phyloP scores from a whole-genome alignment of 495 filamentous ascomycete species.

The Tuber borchii region DNA sequence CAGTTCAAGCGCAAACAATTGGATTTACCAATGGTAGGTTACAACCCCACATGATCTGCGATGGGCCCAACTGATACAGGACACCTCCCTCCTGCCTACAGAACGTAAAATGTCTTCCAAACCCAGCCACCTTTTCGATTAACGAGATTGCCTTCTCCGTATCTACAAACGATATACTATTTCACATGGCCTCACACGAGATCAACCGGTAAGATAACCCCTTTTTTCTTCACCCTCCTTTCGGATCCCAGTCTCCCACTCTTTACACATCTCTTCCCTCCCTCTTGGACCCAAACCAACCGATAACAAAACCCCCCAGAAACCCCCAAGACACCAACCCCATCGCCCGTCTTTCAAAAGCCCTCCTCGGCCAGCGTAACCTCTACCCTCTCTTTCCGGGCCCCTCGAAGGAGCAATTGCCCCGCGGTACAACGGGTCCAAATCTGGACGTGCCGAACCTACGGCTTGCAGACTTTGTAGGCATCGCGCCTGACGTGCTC shows the following conservation, averaged over 20 bases:
- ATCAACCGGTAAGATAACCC: constrained; percentile 46
- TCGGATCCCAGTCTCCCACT: neutral
- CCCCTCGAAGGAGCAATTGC: constrained; percentile 56
- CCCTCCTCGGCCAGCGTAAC: constrained; percentile 79
- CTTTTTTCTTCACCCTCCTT: neutral
- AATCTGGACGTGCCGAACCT: constrained; percentile 76
- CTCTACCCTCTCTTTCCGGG: constrained; percentile 87
- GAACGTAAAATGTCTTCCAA: constrained; percentile 67
- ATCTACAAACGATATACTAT: constrained; percentile 74
- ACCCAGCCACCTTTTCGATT: constrained; percentile 75
- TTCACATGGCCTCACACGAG: constrained; percentile 71
- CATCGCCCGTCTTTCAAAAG: constrained; percentile 60
- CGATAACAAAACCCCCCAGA: constrained; percentile 32
- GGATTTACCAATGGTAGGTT: constrained; percentile 42
- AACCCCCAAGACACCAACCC: constrained; percentile 51
- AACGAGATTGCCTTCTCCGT: constrained; percentile 79
- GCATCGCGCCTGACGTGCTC: constrained; percentile 74
- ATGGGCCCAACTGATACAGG: neutral
- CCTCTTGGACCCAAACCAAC: constrained; percentile 24
- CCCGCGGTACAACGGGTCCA: constrained; percentile 53
- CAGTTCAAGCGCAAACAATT: constrained; percentile 63
- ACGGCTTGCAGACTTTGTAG: constrained; percentile 84
- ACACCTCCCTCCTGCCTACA: constrained; percentile 43
- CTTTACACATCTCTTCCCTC: neutral
- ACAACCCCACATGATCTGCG: constrained; percentile 3